Percentiles rank a stretch among this genome's conserved stretches.
These are phyloP conservation scores for Plenodomus tracheiphilus DNA, from an alignment of 2,329 filamentous ascomycete species.

Conservation along the genomic window DNA sequence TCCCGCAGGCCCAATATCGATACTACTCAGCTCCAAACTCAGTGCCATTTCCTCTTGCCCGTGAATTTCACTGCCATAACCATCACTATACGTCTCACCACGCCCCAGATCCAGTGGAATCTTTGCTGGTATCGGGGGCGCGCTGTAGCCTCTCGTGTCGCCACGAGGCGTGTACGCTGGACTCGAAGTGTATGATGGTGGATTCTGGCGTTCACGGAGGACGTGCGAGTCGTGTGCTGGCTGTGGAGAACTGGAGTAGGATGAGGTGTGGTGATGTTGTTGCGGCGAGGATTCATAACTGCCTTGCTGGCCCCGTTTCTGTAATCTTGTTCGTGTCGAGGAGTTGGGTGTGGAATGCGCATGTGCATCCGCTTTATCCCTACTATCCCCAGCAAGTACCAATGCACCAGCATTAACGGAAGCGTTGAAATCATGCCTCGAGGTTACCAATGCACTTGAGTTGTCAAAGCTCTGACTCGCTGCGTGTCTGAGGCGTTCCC, in stretches of 20 bases:
- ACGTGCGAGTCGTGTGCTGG: slow-evolving; percentile 23
- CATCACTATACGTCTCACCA: slow-evolving; percentile 14
- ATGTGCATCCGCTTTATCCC: slow-evolving; percentile 4
- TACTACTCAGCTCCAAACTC: slow-evolving; percentile 68
- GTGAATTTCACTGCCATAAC: slow-evolving; percentile 8
- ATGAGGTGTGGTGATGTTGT: no score
- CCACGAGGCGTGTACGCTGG: slow-evolving; percentile 19
- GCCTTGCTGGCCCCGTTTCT: slow-evolving; percentile 31
- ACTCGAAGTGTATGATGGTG: slow-evolving; percentile 37
- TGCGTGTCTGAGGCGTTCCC: slow-evolving; percentile 38
- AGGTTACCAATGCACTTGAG: slow-evolving; percentile 34
- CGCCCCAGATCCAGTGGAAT: slow-evolving; percentile 55
- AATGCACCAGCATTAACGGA: slow-evolving; percentile 21
- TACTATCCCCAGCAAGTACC: slow-evolving; percentile 28
- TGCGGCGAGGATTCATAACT: slow-evolving; percentile 13
- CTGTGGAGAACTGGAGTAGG: slow-evolving; percentile 12
- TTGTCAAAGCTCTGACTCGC: slow-evolving; percentile 30
- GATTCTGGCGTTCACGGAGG: slow-evolving; percentile 42
- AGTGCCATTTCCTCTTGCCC: slow-evolving; percentile 58
- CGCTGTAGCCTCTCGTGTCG: slow-evolving; percentile 29
- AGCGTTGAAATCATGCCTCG: slow-evolving; percentile 30
- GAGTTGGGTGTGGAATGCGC: slow-evolving; percentile 13
- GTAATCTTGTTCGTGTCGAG: slow-evolving; percentile 29
- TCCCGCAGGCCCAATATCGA: slow-evolving; percentile 48
- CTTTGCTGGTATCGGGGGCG: slow-evolving; percentile 71